These are phyloP conservation scores for Piper betle DNA, from an alignment of 164 flowering plant species.

Conservation along the genomic window DNA sequence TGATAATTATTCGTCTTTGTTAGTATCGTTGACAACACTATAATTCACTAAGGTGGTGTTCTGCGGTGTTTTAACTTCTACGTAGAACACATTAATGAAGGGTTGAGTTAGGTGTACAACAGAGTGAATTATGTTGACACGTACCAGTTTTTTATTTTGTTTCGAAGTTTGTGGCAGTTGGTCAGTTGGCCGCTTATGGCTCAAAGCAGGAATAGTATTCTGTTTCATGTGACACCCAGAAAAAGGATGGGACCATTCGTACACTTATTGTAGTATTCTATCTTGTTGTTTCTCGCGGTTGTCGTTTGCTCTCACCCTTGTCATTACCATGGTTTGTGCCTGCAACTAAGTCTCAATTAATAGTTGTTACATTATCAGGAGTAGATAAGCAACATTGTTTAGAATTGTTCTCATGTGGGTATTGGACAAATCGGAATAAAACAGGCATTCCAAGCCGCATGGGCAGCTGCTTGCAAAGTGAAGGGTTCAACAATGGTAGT, in stretches of 20 bases:
- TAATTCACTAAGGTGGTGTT: no score
- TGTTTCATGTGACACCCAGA: background rate
- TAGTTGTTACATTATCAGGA: no score
- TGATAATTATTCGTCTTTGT: slow-evolving; percentile 9
- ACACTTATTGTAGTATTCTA: no score
- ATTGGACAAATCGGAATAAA: background rate
- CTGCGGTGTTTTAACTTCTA: no score
- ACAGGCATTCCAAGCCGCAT: slow-evolving; percentile 77
- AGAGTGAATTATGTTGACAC: no score
- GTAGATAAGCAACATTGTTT: background rate
- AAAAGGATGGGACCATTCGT: background rate
- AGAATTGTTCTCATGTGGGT: background rate
- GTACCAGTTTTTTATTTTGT: background rate
- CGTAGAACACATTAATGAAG: no score
- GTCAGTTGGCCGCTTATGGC: background rate
- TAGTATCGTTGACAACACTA: no score
- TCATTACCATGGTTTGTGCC: background rate
- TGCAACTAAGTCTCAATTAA: background rate
- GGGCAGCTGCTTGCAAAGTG: slow-evolving; percentile 67
- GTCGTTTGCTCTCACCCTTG: background rate
- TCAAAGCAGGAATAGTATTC: background rate
- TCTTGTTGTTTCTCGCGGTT: background rate
- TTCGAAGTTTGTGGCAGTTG: background rate
- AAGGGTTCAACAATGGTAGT: slow-evolving; percentile 50
- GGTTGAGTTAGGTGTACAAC: no score